Conservation (phyloP, 495 filamentous ascomycete species). For the Penicillium cinerascens region DNA sequence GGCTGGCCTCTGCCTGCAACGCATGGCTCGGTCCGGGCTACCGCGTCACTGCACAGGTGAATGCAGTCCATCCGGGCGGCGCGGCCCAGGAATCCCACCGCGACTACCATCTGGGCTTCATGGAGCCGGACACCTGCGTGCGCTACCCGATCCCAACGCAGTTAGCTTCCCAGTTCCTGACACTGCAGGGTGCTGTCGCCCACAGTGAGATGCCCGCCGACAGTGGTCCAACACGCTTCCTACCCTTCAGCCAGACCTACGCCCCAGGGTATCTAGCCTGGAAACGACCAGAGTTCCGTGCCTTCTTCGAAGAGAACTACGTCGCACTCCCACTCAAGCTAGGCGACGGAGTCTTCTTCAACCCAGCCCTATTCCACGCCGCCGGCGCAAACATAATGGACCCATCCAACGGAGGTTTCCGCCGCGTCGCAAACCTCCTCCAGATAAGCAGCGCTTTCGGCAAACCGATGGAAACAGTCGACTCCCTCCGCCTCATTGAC, state of each 20-base stretch:
- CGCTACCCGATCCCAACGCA: conserved; percentile 45
- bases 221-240: conserved; percentile 50
- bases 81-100: conserved; percentile 49
- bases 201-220: conserved; percentile 53
- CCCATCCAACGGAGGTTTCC: conserved; percentile 27
- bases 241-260: conserved; percentile 53
- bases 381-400: conserved; percentile 49
- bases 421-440: conserved; percentile 50
- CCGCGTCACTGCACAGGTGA: conserved; percentile 53
- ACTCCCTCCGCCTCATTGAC: conserved; percentile 42
- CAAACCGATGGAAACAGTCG: conserved; percentile 56
- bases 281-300: conserved; percentile 41
- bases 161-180: conserved; percentile 45
- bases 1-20: conserved; percentile 41
- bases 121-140: conserved; percentile 31
- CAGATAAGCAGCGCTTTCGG: conserved; percentile 55
- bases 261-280: conserved; percentile 50
- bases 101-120: conserved; percentile 58
- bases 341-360: conserved; percentile 56
- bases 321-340: conserved; percentile 42
- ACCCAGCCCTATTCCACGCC: conserved; percentile 55
- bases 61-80: conserved; percentile 52
- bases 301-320: conserved; percentile 46
- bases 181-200: conserved; percentile 55
- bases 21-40: conserved; percentile 53